Percentiles rank a stretch among this genome's conserved stretches.
phyloP scores from a whole-genome alignment of 169 alveolate genomes.

The Perkinsus chesapeaki region DNA sequence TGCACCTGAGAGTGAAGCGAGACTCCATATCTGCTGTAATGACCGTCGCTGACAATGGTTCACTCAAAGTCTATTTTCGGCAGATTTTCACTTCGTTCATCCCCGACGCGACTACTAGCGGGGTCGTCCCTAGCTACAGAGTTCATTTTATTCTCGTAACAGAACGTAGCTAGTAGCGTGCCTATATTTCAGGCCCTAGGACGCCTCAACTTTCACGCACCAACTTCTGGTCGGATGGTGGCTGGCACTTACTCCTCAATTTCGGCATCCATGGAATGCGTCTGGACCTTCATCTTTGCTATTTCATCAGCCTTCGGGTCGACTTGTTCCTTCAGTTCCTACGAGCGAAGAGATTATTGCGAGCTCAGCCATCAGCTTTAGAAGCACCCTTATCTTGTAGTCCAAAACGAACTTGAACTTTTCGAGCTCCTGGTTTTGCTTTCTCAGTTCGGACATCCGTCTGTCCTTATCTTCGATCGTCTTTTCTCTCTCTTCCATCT shows the following conservation, averaged over 20 bases:
- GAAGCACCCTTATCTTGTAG: constrained; percentile 61
- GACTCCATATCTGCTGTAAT: too few species aligned
- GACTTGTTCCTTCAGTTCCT: constrained; percentile 81
- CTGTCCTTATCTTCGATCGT: constrained; percentile 80
- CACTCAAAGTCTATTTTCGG: too few species aligned
- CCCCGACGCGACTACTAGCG: too few species aligned
- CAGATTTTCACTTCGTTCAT: too few species aligned
- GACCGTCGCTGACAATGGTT: too few species aligned
- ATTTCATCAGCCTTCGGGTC: constrained; percentile 85
- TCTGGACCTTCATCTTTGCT: constrained; percentile 63
- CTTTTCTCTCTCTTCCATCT: constrained; percentile 74
- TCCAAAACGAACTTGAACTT: constrained; percentile 85
- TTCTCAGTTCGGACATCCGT: constrained; percentile 75
- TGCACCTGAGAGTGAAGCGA: background rate
- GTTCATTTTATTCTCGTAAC: too few species aligned
- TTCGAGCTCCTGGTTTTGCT: constrained; percentile 83
- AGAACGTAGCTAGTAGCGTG: too few species aligned
- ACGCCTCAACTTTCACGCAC: too few species aligned
- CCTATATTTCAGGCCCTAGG: too few species aligned
- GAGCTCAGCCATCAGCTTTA: background rate
- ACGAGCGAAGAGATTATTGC: background rate
- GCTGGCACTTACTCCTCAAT: background rate
- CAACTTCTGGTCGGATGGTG: too few species aligned
- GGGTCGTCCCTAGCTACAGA: too few species aligned
- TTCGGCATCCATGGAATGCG: constrained; percentile 60